phyloP scores from a whole-genome alignment of 225 moss, liverwort and hornwort species.

The Pleurozium schreberi region DNA sequence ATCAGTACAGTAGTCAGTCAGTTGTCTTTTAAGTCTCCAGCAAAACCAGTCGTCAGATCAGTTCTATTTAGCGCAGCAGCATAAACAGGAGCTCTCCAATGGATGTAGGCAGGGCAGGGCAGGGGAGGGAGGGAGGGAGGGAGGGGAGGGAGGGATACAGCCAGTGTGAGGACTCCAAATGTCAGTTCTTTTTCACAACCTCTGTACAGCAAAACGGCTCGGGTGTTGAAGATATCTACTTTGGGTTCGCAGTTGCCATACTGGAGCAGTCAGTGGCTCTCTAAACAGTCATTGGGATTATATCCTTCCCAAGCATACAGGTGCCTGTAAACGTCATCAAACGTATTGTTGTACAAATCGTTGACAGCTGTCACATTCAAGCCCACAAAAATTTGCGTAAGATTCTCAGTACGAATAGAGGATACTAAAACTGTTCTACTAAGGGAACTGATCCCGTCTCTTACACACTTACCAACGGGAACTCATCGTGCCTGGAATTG shows the following conservation, averaged over 20 bases:
- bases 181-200: constrained; percentile 2
- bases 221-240: neutral
- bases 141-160: neutral
- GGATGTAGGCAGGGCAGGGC: neutral
- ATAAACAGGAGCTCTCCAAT: neutral
- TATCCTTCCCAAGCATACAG: constrained; percentile 75
- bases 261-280: neutral
- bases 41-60: neutral
- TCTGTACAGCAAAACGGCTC: constrained; percentile 22
- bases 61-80: neutral
- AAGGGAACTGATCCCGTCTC: neutral
- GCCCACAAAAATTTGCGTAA: neutral
- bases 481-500: neutral
- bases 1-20: neutral
- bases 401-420: neutral
- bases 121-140: too few relatives aligned
- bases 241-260: neutral
- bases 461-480: neutral
- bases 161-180: neutral
- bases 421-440: neutral
- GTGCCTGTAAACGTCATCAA: constrained; percentile 93
- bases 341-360: constrained; percentile 69
- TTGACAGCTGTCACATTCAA: constrained; percentile 52
- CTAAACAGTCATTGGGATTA: constrained; percentile 39
- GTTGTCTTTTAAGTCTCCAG: neutral